Evolutionary conservation across 495 filamentous ascomycete species (phyloP).

Genomic region (Penicillium crystallinum): DNA sequence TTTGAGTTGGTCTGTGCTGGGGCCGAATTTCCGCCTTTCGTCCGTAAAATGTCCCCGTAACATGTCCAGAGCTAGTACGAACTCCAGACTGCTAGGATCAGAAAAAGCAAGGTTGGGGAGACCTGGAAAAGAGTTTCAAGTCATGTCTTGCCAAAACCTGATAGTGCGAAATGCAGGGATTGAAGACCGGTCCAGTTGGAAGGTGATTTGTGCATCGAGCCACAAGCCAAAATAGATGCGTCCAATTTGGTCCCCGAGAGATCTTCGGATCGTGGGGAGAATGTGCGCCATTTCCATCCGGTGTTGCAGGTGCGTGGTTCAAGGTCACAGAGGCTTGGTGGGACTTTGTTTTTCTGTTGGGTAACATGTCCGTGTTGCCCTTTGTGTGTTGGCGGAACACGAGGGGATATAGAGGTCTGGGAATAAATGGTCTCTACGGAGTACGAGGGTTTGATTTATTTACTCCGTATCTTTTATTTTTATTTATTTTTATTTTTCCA

Average conservation of each 20-base stretch:
- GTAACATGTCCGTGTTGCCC: conserved; percentile 1
- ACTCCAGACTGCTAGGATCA: background rate
- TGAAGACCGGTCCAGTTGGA: background rate
- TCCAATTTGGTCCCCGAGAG: background rate
- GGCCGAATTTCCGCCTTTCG: background rate
- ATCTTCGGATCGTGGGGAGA: conserved; percentile 2
- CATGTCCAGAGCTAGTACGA: background rate
- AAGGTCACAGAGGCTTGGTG: background rate
- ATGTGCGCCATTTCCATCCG: background rate
- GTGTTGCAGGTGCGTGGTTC: conserved; percentile 5
- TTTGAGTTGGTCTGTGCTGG: background rate
- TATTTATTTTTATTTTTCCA: too few species aligned
- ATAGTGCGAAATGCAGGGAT: conserved; percentile 4
- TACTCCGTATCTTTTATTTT: too few species aligned
- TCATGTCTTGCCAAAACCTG: conserved; percentile 6
- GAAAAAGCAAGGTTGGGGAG: background rate
- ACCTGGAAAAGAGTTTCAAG: conserved; percentile 4
- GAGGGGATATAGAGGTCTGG: background rate
- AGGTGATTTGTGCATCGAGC: conserved; percentile 1
- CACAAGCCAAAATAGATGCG: background rate
- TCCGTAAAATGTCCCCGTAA: background rate
- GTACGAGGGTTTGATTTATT: too few species aligned
- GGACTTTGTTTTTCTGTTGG: background rate
- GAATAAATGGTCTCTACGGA: background rate
- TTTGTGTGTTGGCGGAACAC: background rate